phyloP scores from a whole-genome alignment of 371 early-diverging fungal genomes.

The Saksenaea oblongispora region DNA sequence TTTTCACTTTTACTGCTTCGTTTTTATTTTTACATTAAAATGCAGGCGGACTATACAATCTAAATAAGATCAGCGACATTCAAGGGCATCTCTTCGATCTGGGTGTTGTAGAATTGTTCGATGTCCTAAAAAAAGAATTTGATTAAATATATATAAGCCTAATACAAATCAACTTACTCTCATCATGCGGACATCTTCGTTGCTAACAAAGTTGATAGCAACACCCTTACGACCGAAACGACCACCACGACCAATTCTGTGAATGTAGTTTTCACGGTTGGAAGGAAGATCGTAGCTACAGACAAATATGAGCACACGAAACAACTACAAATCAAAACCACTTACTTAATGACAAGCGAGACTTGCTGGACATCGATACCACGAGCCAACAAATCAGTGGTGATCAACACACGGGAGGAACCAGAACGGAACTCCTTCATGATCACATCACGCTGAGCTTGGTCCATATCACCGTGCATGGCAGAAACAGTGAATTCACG shows the following conservation, averaged over 20 bases:
- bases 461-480: constrained; percentile 97
- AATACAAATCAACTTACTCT: constrained; percentile 29
- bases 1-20: constrained; percentile 4
- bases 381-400: constrained; percentile 98
- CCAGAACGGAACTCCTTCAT: constrained; percentile 98
- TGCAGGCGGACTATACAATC: constrained; percentile 22
- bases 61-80: constrained; percentile 84
- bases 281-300: constrained; percentile 98
- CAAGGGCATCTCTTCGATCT: constrained; percentile 95
- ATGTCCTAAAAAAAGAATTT: constrained; percentile 47
- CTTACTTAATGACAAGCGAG: constrained; percentile 82
- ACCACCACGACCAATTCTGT: constrained; percentile 99
- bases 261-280: constrained; percentile 97
- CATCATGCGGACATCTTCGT: constrained; percentile 92
- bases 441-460: constrained; percentile 94
- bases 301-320: background rate
- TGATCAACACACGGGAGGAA: constrained; percentile 94
- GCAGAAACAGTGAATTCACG: constrained; percentile 93
- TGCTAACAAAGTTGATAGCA: constrained; percentile 98
- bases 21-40: constrained; percentile 7
- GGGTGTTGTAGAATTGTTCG: constrained; percentile 98
- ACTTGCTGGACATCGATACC: constrained; percentile 99
- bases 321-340: background rate
- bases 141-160: constrained; percentile 16
- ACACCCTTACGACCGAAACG: constrained; percentile 99